Conservation (phyloP, 2,329 filamentous ascomycete species). For the Coccinonectria pachysandricola region DNA sequence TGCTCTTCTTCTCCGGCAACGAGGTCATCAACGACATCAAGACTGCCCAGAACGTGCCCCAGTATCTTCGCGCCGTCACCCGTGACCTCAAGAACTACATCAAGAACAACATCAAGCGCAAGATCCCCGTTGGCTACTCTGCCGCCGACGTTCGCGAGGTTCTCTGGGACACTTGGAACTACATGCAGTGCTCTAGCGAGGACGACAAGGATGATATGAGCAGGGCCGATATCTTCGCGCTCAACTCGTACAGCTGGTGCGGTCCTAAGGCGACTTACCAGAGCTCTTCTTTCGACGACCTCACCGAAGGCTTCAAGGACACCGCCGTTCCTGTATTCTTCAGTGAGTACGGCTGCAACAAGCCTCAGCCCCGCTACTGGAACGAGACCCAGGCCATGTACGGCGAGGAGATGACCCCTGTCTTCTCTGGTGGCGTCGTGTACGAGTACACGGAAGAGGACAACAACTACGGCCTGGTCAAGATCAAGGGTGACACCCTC, state of each 20-base stretch:
- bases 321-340: constrained; percentile 69
- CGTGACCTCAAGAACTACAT: constrained; percentile 77
- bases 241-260: constrained; percentile 67
- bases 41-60: constrained; percentile 50
- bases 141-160: constrained; percentile 68
- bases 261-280: constrained; percentile 49
- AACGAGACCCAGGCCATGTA: constrained; percentile 68
- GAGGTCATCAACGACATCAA: constrained; percentile 62
- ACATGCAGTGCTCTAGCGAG: constrained; percentile 56
- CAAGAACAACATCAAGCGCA: constrained; percentile 55
- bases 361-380: constrained; percentile 59
- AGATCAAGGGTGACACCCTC: constrained; percentile 47
- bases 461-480: constrained; percentile 56
- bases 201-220: constrained; percentile 48
- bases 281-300: constrained; percentile 50
- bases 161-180: constrained; percentile 65
- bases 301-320: constrained; percentile 55
- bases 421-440: constrained; percentile 67
- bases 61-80: constrained; percentile 65
- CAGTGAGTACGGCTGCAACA: constrained; percentile 74
- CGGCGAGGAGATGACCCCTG: constrained; percentile 53
- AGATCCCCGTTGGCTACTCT: constrained; percentile 70
- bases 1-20: constrained; percentile 70
- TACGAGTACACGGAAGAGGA: constrained; percentile 71
- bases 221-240: constrained; percentile 62